Percentiles rank a stretch among this genome's conserved stretches.
These are phyloP conservation scores for Russula sp. DNA, from an alignment of 768 basidiomycete genomes.

Conservation along the genomic window DNA sequence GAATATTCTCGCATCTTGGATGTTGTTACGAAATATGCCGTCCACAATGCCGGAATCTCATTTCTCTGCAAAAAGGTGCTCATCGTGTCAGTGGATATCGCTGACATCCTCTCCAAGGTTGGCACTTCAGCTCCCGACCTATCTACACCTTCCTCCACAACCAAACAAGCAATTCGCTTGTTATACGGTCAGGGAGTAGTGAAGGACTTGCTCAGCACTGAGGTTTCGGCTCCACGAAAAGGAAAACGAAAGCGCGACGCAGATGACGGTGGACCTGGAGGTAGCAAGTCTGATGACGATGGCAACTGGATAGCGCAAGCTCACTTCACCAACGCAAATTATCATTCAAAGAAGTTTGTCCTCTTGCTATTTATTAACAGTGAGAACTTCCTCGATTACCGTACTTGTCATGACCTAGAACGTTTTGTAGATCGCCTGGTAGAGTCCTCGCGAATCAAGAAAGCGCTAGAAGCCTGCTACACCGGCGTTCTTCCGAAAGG, in stretches of 20 bases:
- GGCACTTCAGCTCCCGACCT: slow-evolving; percentile 73
- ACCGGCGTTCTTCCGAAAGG: slow-evolving; percentile 84
- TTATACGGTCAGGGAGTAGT: slow-evolving; percentile 78
- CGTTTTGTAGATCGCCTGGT: slow-evolving; percentile 72
- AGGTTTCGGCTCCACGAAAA: slow-evolving; percentile 26
- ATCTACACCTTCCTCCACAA: slow-evolving; percentile 69
- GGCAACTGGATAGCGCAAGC: slow-evolving; percentile 63
- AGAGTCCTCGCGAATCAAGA: slow-evolving; percentile 81
- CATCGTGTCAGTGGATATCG: neutral
- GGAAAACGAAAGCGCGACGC: slow-evolving; percentile 25
- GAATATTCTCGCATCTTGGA: slow-evolving; percentile 91
- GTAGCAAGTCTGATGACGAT: slow-evolving; percentile 30
- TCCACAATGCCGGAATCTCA: slow-evolving; percentile 85
- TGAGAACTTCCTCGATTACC: slow-evolving; percentile 34
- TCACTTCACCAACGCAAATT: slow-evolving; percentile 81
- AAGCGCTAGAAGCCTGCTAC: slow-evolving; percentile 83
- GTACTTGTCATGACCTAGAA: neutral
- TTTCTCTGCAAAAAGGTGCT: slow-evolving; percentile 89
- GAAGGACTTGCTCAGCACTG: slow-evolving; percentile 57
- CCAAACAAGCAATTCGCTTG: slow-evolving; percentile 63
- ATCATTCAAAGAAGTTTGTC: slow-evolving; percentile 78
- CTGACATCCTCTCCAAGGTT: slow-evolving; percentile 39
- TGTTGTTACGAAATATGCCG: slow-evolving; percentile 86
- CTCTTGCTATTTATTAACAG: slow-evolving; percentile 95
- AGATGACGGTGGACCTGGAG: slow-evolving; percentile 30